A percentile compares a stretch with the other conserved stretches of the same genome.
These are phyloP conservation scores for Lonicera japonica DNA, from an alignment of 129 eudicot genomes.

Conservation along the genomic window DNA sequence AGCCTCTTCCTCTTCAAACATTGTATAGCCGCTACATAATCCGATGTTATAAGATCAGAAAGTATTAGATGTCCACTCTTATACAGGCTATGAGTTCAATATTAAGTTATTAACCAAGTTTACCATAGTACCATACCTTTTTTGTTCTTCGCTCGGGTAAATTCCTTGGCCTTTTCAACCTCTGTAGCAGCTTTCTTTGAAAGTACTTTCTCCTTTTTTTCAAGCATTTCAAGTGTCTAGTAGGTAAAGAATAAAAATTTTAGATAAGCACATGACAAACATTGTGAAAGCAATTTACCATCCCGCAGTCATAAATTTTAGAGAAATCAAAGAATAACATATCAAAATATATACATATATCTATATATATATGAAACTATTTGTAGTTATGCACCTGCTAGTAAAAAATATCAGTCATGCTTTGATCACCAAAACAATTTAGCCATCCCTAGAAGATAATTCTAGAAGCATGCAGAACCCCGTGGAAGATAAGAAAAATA, in stretches of 20 bases:
- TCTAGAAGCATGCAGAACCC: too few species aligned
- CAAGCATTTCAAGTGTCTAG: conserved; percentile 43
- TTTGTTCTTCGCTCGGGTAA: conserved; percentile 36
- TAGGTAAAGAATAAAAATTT: neutral
- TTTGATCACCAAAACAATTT: too few species aligned
- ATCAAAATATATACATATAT: too few species aligned
- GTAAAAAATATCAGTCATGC: too few species aligned
- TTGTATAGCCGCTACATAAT: conserved; percentile 44
- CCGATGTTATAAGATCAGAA: neutral
- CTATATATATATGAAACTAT: too few species aligned
- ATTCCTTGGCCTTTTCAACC: conserved; percentile 42
- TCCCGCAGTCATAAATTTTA: too few species aligned
- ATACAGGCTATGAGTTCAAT: neutral
- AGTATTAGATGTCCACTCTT: neutral
- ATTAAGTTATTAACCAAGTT: neutral
- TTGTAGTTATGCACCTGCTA: too few species aligned
- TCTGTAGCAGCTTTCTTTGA: conserved; percentile 43
- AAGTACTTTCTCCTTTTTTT: conserved; percentile 40
- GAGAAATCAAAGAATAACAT: too few species aligned
- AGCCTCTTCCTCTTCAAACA: conserved; percentile 51
- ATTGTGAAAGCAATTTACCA: neutral
- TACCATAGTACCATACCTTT: conserved; percentile 26
- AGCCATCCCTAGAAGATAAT: too few species aligned
- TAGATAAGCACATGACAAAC: neutral
- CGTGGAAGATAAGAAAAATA: too few species aligned